Base-by-base conservation (phyloP, 352 stramenopile species). In the Globisporangium nunn region DNA sequence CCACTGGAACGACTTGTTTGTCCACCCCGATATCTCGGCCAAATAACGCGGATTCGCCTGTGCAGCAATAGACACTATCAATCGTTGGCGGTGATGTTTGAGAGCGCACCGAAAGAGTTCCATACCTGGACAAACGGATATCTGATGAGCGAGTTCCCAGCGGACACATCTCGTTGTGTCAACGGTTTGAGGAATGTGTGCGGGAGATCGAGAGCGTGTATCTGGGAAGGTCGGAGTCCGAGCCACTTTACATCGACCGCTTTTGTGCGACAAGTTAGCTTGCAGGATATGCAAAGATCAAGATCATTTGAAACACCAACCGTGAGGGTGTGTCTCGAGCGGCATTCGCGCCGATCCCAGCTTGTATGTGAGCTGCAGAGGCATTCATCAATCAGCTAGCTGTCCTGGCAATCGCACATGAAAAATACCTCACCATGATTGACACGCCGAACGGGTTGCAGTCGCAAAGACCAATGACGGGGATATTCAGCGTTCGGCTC, bases 371-470 rank as follows among this genome's bases (percentile, higher is more conserved):
- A 97, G 69, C 84, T 94, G 48, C 12, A 46, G 40, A 41, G 6
- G 46, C 11, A 18, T 52, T 5, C 3, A 1, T 29, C 5, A 6
- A 52, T 29, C 1, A 43, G 8, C 11, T 17, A 35, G 8, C 0
- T 12, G 47, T 52, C 28, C 10, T 6, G 3, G 11, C 43, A 0
- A 33, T 2, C 11, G 2, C 31, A 52, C 40, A 28, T 31, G 6
- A 37, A 18, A 53, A 15, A 10, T 15, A 28, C 17, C 50, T 58
- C 59, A 93, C 84, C 64, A 98, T 89, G 35, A 98, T 96, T 5
- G 85, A 91, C 28, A 97, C 64, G 0, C 95, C 95, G 63, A 93
- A 98, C 0, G 95, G 92, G 74, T 98, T 98, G 69, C 90, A 98
- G 64, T 98, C 95, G 46, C 86, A 94, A 17, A 98, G 49, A 18